Evolutionary conservation across 116 monocot species (phyloP), one percentile per base, ranked within the genome.

Genomic region (Iris pallida): DNA sequence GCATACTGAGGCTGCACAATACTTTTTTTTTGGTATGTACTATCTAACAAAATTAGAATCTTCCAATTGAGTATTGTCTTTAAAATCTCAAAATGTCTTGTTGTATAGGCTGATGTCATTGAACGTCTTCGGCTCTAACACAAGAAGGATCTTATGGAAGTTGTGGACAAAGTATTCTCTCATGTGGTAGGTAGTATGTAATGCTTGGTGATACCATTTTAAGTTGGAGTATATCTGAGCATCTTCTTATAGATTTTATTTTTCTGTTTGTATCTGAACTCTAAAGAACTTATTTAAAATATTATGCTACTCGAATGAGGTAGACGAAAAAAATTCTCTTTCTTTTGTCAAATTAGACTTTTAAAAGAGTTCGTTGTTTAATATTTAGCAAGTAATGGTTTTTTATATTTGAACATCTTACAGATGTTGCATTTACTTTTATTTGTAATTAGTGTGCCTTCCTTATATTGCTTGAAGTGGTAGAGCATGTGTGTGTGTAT

Each of bases 101-200:
- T 53, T 66, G 2, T 68, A 47, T 65, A 98, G 98, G 92, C 90
- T 79, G 98, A 98, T 82, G 98, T 93, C 17, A 98, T 98, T 75
- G 98, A 98, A 58, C 82, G 78, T 4, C 88, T 98, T 42, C 79
- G 98, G 30, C 90, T 93, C 71, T 93, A 98, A 46, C 79, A 98
- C 76, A 90, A 83, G 68, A 98, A 98, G 71, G 98, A 98, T 75
- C 88, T 90, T 20, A 56, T 86, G 6, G 90, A 80, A 75, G 81
- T 98, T 60, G 83, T 98, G 68, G 93, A 98, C 73, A 98, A 93
- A 55, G 98, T 98, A 9, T 76, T 93, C 55, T 98, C 98, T 18
- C 98, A 90, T 75, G 93, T 93, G 98, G 94, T 87, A 80, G n/a
- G 66, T 66, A 66, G 2, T n/a, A 14, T 61, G 61, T n/a, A 61